Evolutionary conservation across 73 alveolate genomes (phyloP).

Genomic region (Loxodes magnus): DNA sequence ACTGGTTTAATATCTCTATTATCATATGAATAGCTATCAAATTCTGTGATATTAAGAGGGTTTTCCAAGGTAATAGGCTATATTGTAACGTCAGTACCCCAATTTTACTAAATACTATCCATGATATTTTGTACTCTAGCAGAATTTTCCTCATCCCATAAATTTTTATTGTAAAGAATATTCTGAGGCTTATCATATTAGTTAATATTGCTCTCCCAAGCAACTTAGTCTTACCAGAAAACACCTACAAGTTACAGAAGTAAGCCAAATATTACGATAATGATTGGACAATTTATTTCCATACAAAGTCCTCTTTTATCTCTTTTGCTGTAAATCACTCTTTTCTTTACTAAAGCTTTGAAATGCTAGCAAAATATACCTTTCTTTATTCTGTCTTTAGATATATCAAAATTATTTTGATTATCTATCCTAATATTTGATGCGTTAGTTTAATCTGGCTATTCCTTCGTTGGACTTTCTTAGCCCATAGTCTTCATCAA

Average conservation of each 20-base stretch:
- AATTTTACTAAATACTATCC: background rate
- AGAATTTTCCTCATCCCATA: background rate
- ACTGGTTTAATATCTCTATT: constrained; percentile 4
- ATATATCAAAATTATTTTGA: background rate
- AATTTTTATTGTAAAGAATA: background rate
- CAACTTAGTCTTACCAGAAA: constrained; percentile 12
- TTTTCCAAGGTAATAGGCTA: background rate
- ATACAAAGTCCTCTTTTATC: constrained; percentile 61
- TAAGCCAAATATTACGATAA: constrained; percentile 66
- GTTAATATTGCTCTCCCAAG: background rate
- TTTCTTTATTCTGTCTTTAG: constrained; percentile 3
- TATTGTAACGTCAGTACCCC: background rate
- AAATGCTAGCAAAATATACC: constrained; percentile 44
- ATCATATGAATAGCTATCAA: constrained; percentile 17
- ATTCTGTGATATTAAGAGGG: background rate
- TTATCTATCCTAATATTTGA: no score
- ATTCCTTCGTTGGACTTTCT: no score
- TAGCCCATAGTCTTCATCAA: no score
- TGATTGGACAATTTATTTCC: constrained; percentile 72
- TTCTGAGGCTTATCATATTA: constrained; percentile 4
- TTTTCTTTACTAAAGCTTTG: constrained; percentile 58
- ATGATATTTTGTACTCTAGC: background rate
- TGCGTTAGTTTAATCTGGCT: no score
- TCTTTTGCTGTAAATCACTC: constrained; percentile 46
- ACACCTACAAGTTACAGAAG: constrained; percentile 13